phyloP scores from a whole-genome alignment of 108 stramenopile species.

The Parmales sp. region DNA sequence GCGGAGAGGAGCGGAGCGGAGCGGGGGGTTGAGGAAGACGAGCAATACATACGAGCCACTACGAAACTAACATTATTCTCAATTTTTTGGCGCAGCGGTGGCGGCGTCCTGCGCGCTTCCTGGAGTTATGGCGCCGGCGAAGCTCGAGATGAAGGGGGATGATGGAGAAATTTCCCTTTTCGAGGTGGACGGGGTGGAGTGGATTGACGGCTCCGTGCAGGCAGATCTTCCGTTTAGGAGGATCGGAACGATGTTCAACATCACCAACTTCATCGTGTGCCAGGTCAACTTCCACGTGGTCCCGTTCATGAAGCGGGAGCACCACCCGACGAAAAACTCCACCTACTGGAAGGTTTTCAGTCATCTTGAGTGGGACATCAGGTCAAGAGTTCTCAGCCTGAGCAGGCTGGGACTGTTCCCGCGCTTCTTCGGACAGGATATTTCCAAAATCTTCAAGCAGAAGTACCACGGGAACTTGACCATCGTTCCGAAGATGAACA shows the following conservation, averaged over 20 bases:
- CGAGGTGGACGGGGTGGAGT: constrained; percentile 87
- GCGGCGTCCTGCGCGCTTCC: constrained; percentile 81
- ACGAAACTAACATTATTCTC: no score
- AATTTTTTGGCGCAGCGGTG: no score
- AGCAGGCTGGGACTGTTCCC: constrained; percentile 76
- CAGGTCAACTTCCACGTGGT: constrained; percentile 88
- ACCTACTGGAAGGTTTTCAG: constrained; percentile 70
- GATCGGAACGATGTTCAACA: constrained; percentile 80
- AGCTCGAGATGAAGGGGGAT: constrained; percentile 68
- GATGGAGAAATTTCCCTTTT: constrained; percentile 67
- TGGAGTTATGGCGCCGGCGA: constrained; percentile 77
- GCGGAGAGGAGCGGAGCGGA: no score
- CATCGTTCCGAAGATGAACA: constrained; percentile 9
- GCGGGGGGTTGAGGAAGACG: no score
- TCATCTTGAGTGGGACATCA: constrained; percentile 72
- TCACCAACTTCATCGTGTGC: constrained; percentile 73
- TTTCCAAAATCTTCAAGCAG: constrained; percentile 81
- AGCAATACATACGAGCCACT: no score
- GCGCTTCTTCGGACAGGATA: constrained; percentile 76
- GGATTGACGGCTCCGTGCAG: constrained; percentile 86
- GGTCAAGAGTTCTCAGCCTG: constrained; percentile 61
- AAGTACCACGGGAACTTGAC: constrained; percentile 84
- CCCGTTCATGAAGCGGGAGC: constrained; percentile 73
- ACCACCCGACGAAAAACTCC: constrained; percentile 50
- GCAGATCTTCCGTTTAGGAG: constrained; percentile 85